Evolutionary conservation across 2,329 filamentous ascomycete genomes (phyloP).

Genomic region (Aspergillus uvarum): DNA sequence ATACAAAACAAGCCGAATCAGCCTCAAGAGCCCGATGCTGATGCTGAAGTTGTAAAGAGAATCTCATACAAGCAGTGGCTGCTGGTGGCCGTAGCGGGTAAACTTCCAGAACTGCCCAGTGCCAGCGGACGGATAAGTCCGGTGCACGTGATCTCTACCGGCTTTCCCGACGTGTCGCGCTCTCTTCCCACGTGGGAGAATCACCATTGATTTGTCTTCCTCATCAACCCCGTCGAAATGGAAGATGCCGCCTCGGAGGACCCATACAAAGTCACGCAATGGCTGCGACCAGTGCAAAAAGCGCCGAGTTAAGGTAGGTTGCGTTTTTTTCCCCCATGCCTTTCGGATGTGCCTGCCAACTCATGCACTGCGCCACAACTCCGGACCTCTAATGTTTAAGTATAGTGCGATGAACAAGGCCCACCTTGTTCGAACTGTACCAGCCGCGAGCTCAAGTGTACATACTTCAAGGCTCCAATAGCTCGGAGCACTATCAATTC

Average conservation of each 20-base stretch:
- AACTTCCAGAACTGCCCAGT: too few relatives aligned
- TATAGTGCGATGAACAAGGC: slow-evolving; percentile 41
- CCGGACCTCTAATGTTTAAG: slow-evolving; percentile 7
- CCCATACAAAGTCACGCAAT: slow-evolving; percentile 46
- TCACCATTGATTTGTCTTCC: neutral
- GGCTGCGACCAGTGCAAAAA: slow-evolving; percentile 45
- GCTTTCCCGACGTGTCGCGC: too few relatives aligned
- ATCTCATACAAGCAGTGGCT: too few relatives aligned
- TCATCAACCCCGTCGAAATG: neutral
- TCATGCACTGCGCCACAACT: neutral
- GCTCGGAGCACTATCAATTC: slow-evolving; percentile 13
- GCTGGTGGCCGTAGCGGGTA: too few relatives aligned
- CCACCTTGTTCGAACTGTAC: slow-evolving; percentile 42
- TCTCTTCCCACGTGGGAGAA: neutral
- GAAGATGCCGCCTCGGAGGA: slow-evolving; percentile 39
- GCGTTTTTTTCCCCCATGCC: neutral
- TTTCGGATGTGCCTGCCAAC: neutral
- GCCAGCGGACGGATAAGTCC: too few relatives aligned
- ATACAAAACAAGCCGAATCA: too few relatives aligned
- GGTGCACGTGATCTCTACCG: too few relatives aligned
- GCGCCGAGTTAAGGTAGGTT: slow-evolving; percentile 42
- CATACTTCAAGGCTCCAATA: slow-evolving; percentile 24
- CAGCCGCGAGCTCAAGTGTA: slow-evolving; percentile 37
- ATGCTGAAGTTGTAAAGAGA: too few relatives aligned
- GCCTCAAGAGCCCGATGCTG: too few relatives aligned